phyloP scores from a whole-genome alignment of 768 basidiomycete species.

The Tricholoma sp. region DNA sequence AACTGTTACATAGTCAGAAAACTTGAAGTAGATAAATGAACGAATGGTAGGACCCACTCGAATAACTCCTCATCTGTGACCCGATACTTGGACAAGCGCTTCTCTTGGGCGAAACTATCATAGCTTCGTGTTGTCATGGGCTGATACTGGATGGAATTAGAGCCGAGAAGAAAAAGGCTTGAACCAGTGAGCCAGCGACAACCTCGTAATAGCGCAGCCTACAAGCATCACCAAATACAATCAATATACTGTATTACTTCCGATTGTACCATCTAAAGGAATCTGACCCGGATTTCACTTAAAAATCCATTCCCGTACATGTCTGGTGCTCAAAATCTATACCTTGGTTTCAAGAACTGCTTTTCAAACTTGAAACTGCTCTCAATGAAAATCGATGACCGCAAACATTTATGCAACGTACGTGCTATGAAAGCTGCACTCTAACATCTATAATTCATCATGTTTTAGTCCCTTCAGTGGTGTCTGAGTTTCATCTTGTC shows the following conservation, averaged over 20 bases:
- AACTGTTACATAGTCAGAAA: conserved; percentile 38
- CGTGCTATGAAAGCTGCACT: background rate
- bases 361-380: too few species aligned
- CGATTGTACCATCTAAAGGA: too few species aligned
- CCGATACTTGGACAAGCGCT: conserved; percentile 64
- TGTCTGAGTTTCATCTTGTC: conserved; percentile 11
- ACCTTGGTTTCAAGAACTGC: too few species aligned
- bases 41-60: conserved; percentile 44
- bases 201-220: background rate
- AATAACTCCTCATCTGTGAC: conserved; percentile 78
- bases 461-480: conserved; percentile 8
- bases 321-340: too few species aligned
- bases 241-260: background rate
- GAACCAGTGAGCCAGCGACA: background rate
- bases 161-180: background rate
- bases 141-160: conserved; percentile 10
- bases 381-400: background rate
- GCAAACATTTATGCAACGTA: background rate
- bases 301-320: too few species aligned
- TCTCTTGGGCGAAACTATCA: conserved; percentile 64
- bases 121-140: conserved; percentile 74
- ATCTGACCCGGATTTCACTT: too few species aligned
- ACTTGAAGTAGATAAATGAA: conserved; percentile 2
- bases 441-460: conserved; percentile 13
- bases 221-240: background rate